Base-by-base conservation (phyloP, 1,284 basidiomycete genomes). In the Stereum hirsutum region DNA sequence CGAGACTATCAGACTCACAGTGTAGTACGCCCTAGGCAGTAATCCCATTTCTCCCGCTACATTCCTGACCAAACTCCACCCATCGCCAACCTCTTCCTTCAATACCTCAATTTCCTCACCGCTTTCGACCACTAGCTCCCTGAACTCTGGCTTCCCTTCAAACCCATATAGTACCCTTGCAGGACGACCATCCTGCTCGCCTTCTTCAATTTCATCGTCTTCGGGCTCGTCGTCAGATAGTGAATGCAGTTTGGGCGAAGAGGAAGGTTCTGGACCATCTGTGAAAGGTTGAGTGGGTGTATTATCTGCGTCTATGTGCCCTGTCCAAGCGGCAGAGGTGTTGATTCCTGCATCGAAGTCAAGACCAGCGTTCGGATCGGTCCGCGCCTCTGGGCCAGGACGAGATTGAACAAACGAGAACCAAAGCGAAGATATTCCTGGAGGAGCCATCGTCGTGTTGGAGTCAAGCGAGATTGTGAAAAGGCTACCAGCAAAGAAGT, bases 281-380 rank as follows among this genome's bases (percentile, higher is more conserved):
- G n/a, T n/a, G n/a, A n/a, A n/a, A n/a, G n/a, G n/a, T n/a, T n/a
- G n/a, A 42, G 39, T 49, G 27, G 39, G 46, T 42, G 24, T 52
- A 26, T 48, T 50, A 17, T 60, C 64, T 7, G 63, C 61, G 46
- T 72, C 69, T 7, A 77, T 63, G 46, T 76, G 74, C 45, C 74
- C 79, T 12, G 81, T 81, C 84, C 83, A 88, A 5, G 81, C 84
- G 2, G 69, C 61, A 1, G 85, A 88, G 4, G 81, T 71, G 59
- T 88, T 85, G 57, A 88, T 69, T 2, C 85, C 83, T 5, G 78
- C 74, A 57, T 87, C 85, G 52, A 87, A 86, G 43, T 77, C 76
- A 26, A 68, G 45, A 0, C 44, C 28, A 12, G 39, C n/a, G n/a
- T n/a, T n/a, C n/a, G n/a, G n/a, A n/a, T n/a, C n/a, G n/a, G n/a